Percentiles rank a stretch among this genome's conserved stretches.
Conservation (phyloP, 1,284 basidiomycete species). For the Apiotrichum sp. region DNA sequence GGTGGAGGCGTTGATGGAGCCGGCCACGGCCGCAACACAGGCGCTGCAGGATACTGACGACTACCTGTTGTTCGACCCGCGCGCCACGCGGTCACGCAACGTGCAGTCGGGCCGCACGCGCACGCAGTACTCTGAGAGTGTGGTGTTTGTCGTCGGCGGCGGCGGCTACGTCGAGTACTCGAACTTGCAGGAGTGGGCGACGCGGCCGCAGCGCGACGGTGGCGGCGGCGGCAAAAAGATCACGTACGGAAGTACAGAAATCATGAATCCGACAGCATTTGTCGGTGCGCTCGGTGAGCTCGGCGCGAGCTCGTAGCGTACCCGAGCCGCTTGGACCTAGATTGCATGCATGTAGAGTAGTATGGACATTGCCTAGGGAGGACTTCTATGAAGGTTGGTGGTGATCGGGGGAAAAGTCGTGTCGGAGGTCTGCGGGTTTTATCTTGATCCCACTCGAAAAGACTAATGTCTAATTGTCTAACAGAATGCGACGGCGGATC, state of each 20-base stretch:
- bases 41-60: constrained; percentile 95
- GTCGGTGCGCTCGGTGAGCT: constrained; percentile 50
- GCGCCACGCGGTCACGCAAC: constrained; percentile 58
- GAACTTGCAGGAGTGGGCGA: constrained; percentile 87
- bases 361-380: too few relatives aligned
- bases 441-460: too few relatives aligned
- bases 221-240: constrained; percentile 64
- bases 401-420: too few relatives aligned
- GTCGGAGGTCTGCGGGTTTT: too few relatives aligned
- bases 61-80: constrained; percentile 89
- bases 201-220: constrained; percentile 50
- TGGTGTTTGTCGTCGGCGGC: constrained; percentile 94
- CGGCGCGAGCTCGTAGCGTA: constrained; percentile 18
- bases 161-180: constrained; percentile 97
- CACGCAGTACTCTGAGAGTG: constrained; percentile 71
- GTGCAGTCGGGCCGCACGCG: constrained; percentile 48
- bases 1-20: constrained; percentile 95
- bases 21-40: constrained; percentile 80
- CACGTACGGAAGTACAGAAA: constrained; percentile 94
- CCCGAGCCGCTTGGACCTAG: not conserved
- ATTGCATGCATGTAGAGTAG: constrained; percentile 11
- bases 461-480: too few relatives aligned
- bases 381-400: too few relatives aligned
- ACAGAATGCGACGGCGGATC: too few relatives aligned
- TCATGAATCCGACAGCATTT: constrained; percentile 82